Conservation (phyloP, 352 stramenopile species). For the Phytophthora litchii region DNA sequence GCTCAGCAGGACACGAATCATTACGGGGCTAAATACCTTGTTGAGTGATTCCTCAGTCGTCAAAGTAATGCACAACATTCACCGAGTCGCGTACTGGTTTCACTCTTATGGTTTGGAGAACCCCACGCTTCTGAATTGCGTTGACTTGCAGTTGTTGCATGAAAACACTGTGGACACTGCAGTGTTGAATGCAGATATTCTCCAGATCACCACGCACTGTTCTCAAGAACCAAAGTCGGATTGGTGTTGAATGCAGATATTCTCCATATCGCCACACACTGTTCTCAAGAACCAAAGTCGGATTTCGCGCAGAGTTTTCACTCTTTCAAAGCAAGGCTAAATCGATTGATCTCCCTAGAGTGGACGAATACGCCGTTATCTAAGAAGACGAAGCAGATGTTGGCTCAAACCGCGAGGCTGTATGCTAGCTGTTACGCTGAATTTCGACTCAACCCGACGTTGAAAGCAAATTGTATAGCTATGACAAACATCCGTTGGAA, state of each 20-base stretch:
- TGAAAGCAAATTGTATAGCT: background rate
- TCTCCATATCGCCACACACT: constrained; percentile 19
- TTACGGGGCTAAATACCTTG: constrained; percentile 15
- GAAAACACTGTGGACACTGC: constrained; percentile 23
- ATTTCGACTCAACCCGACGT: background rate
- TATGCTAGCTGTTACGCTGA: background rate
- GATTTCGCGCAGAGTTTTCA: constrained; percentile 10
- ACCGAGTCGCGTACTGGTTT: constrained; percentile 26
- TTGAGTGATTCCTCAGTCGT: constrained; percentile 11
- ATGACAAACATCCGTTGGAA: constrained; percentile 1
- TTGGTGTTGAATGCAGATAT: constrained; percentile 13
- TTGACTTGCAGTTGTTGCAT: constrained; percentile 41
- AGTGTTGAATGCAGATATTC: constrained; percentile 12
- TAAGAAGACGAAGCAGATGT: background rate
- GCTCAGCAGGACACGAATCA: constrained; percentile 16
- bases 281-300: background rate
- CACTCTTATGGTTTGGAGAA: constrained; percentile 13
- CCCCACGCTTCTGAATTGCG: constrained; percentile 17
- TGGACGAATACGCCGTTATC: constrained; percentile 6
- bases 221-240: background rate
- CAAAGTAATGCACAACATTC: constrained; percentile 34
- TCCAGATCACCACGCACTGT: constrained; percentile 20
- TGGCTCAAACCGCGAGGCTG: constrained; percentile 15
- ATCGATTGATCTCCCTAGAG: background rate
- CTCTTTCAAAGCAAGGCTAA: constrained; percentile 23